These are phyloP conservation scores for Penicillium arizonense DNA, from an alignment of 495 filamentous ascomycete species.

Conservation along the genomic window DNA sequence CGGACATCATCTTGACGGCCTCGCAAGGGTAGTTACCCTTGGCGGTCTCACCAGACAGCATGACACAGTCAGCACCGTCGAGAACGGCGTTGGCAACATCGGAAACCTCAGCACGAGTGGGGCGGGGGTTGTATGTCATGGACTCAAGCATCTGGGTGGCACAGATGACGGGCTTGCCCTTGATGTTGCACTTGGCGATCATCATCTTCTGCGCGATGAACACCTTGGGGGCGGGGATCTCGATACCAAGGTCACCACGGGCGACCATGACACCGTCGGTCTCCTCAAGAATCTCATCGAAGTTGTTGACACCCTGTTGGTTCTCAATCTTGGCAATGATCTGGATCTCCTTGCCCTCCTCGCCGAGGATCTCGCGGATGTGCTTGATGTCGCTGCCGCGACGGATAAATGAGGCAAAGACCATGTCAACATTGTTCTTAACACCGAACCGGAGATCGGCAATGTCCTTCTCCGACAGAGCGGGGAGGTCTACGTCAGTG, in stretches of 20 bases:
- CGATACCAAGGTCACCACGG: slow-evolving; percentile 96
- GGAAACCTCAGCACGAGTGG: slow-evolving; percentile 95
- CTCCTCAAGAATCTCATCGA: slow-evolving; percentile 91
- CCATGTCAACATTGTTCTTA: slow-evolving; percentile 97
- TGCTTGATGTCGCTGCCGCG: slow-evolving; percentile 84
- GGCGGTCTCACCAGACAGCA: slow-evolving; percentile 98
- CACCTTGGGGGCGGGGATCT: slow-evolving; percentile 96
- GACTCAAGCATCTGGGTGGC: slow-evolving; percentile 93
- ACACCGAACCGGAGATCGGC: slow-evolving; percentile 90
- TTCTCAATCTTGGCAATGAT: slow-evolving; percentile 99
- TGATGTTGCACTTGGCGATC: slow-evolving; percentile 99
- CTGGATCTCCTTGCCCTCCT: slow-evolving; percentile 94
- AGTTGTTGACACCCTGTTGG: slow-evolving; percentile 98
- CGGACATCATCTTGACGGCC: slow-evolving; percentile 95
- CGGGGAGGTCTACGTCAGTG: slow-evolving; percentile 96
- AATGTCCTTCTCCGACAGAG: slow-evolving; percentile 98
- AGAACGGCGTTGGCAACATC: slow-evolving; percentile 98
- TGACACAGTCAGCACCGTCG: slow-evolving; percentile 98
- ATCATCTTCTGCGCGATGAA: slow-evolving; percentile 99
- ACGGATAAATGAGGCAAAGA: slow-evolving; percentile 98
- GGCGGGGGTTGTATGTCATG: slow-evolving; percentile 99
- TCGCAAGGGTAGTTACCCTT: slow-evolving; percentile 94
- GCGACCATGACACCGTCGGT: slow-evolving; percentile 99
- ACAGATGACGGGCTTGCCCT: slow-evolving; percentile 97
- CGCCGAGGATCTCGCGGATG: slow-evolving; percentile 87